Percentiles rank a stretch among this genome's conserved stretches.
Conservation (phyloP, 2,329 filamentous ascomycete genomes). For the Diaporthe citrichinensis region DNA sequence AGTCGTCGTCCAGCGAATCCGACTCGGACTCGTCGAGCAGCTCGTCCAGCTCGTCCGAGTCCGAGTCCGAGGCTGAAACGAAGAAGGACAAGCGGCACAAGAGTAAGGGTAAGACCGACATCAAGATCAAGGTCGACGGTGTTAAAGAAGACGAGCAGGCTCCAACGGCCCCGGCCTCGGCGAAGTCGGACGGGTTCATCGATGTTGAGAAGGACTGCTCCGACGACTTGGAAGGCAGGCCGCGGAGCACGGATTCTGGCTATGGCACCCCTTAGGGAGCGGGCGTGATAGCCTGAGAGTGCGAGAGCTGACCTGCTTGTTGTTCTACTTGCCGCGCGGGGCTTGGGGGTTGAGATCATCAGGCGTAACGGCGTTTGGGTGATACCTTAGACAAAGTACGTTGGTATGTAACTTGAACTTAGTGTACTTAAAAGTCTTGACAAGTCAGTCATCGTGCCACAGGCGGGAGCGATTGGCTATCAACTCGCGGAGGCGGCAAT, state of each 20-base stretch:
- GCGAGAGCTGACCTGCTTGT: neutral
- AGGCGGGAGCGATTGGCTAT: neutral
- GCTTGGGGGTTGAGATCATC: too few relatives aligned
- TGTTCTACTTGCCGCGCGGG: neutral
- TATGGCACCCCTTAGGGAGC: slow-evolving; percentile 45
- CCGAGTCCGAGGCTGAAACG: slow-evolving; percentile 40
- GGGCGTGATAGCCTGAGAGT: neutral
- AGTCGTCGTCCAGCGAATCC: slow-evolving; percentile 25
- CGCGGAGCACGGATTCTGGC: slow-evolving; percentile 44
- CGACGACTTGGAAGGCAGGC: slow-evolving; percentile 29
- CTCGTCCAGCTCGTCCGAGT: slow-evolving; percentile 37
- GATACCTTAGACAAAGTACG: neutral
- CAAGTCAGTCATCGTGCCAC: neutral
- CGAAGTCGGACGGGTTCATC: slow-evolving; percentile 40
- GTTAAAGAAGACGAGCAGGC: slow-evolving; percentile 10
- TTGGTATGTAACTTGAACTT: neutral
- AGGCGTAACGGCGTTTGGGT: neutral
- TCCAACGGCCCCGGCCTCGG: slow-evolving; percentile 11
- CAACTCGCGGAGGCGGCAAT: too few relatives aligned
- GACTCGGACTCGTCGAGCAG: slow-evolving; percentile 32
- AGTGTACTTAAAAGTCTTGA: neutral
- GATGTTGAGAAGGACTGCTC: slow-evolving; percentile 41
- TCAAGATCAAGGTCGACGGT: slow-evolving; percentile 11
- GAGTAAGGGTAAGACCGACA: slow-evolving; percentile 38
- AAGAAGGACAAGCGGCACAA: slow-evolving; percentile 43